Evolutionary conservation across 768 basidiomycete species (phyloP).

Genomic region (Russula griseocarnosa): DNA sequence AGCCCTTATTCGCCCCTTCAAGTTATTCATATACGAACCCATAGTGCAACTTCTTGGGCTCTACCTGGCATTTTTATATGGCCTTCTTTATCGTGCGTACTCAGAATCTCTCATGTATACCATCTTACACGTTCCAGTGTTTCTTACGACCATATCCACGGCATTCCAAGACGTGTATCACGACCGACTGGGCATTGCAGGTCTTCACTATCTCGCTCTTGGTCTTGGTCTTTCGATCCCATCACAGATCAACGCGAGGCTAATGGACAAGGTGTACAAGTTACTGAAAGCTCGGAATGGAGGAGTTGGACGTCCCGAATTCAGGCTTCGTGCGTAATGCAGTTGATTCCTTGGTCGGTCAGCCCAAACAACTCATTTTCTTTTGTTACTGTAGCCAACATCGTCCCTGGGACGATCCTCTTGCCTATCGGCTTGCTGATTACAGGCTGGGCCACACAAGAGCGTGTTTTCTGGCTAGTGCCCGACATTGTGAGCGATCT

Average conservation of each 20-base stretch:
- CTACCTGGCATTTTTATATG: slow-evolving; percentile 71
- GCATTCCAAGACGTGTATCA: slow-evolving; percentile 57
- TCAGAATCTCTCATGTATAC: background rate
- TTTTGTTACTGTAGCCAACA: slow-evolving; percentile 42
- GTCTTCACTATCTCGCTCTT: slow-evolving; percentile 68
- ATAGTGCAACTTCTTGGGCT: slow-evolving; percentile 64
- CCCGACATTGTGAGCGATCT: slow-evolving; percentile 52
- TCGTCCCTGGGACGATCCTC: slow-evolving; percentile 54
- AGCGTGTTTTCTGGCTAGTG: slow-evolving; percentile 61
- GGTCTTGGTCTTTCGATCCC: slow-evolving; percentile 54
- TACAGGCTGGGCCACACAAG: slow-evolving; percentile 64
- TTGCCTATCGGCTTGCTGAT: slow-evolving; percentile 67
- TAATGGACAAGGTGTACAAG: slow-evolving; percentile 55
- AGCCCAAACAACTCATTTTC: background rate
- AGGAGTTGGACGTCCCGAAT: slow-evolving; percentile 53
- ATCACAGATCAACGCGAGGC: slow-evolving; percentile 51
- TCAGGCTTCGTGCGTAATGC: slow-evolving; percentile 42
- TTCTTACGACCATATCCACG: slow-evolving; percentile 58
- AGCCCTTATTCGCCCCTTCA: slow-evolving; percentile 65
- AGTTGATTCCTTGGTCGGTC: background rate
- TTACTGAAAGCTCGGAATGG: slow-evolving; percentile 50
- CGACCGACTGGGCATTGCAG: slow-evolving; percentile 53
- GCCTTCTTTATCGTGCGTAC: slow-evolving; percentile 26
- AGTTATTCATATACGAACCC: slow-evolving; percentile 54
- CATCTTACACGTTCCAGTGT: slow-evolving; percentile 41